Evolutionary conservation across 73 alveolate genomes (phyloP), one percentile per base, ranked within the genome.

Genomic region (Stentor coeruleus): DNA sequence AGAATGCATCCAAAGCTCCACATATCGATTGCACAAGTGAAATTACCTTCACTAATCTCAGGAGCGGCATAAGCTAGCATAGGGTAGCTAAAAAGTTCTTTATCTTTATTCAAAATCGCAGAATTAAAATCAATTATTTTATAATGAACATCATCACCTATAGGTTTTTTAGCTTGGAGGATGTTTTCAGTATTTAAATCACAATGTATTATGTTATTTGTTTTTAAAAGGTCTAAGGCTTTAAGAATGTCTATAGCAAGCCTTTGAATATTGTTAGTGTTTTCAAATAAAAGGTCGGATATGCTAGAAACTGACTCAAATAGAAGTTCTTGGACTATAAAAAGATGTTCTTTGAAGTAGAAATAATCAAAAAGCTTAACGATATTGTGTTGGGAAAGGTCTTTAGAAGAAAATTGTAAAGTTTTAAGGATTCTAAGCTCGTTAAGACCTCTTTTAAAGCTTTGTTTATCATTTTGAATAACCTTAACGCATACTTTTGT

Each of bases 311-410:
- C 80, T 20, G 59, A 37, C 38, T 75, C 81, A 0, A 31, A 31
- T n/a, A 31, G 2, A 1, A 75, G 28, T 3, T 75, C 83, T 14
- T 26, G 28, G 35, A 88, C 89, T 38, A 88, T 84, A 30, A 88
- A 83, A 40, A 88, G 81, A 85, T 88, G 94, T 73, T 88, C 94
- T 88, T 85, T 88, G 55, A 77, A 85, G 86, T 88, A 88, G 73
- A 88, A 88, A 41, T 77, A 88, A 42, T 85, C 91, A 77, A 77
- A 66, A 26, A 82, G 79, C 77, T 88, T 88, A 11, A 15, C 66
- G n/a, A 75, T 38, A 38, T 75, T 31, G 38, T 20, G 33, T 31
- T 40, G 26, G 39, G 26, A 75, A n/a, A 75, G 2, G 83, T 75
- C 72, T 2, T 33, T 40, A 38, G 81, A 37, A 37, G 26, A 26